Base-by-base conservation (phyloP, 2,329 filamentous ascomycete species). In the Paecilomyces sp. region DNA sequence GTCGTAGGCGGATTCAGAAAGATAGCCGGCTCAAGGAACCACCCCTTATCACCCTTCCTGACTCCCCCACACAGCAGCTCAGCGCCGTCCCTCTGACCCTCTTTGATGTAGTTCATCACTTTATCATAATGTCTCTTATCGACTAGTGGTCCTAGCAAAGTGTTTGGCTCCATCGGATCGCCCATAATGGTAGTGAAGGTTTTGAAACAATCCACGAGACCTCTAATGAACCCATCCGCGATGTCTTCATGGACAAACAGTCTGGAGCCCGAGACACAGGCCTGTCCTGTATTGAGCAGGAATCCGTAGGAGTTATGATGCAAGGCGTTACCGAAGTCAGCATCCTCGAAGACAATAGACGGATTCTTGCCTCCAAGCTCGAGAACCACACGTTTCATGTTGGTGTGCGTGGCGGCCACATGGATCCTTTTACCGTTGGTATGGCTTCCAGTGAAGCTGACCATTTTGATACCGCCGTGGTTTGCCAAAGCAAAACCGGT, bases 351-450 rank as follows among this genome's bases (percentile, higher is more conserved):
- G 6, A 80, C 70, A 4, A 80, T 67, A 1, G 73, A 73, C 0
- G 78, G 77, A 8, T 70, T 74, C 62, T 80, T 80, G 15, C 78
- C 78, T 18, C 77, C 77, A 1, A 78, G 69, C 61, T 79, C 77
- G 12, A 79, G 71, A 0, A 74, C 77, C 3, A 79, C 73, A 22
- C 72, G 68, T 67, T 79, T 79, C 6, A 79, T 65, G 57, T 79
- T 78, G 1, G 68, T 74, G 25, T 74, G 72, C 2, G 75, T 72
- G 3, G 75, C 75, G 60, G 74, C 72, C 55, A 74, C 69, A 58
- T 76, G 71, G 55, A 79, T 75, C 51, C 73, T 72, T 60, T 75
- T 76, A 5, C 70, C 77, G 57, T 51, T 76, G 61, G 34, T 63
- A 24, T 73, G 74, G 28, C 68, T 72, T 13, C 77, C 77, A 0